Percentiles rank a stretch among this genome's conserved stretches.
These are phyloP conservation scores for Serendipita indica DNA, from an alignment of 768 basidiomycete genomes.

Conservation along the genomic window DNA sequence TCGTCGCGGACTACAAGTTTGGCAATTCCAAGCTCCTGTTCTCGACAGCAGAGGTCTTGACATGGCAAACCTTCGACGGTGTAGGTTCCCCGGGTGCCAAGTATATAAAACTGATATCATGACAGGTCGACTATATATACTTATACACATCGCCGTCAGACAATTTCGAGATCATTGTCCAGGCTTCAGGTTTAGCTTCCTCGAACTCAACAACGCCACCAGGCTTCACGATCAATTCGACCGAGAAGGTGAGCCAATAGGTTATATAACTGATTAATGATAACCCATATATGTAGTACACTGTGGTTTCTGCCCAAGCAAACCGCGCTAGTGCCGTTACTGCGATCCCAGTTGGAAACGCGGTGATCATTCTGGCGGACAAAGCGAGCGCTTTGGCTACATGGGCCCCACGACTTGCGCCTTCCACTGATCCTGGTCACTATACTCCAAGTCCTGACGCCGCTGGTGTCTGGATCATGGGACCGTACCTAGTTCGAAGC, in stretches of 20 bases:
- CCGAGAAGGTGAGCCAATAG: background rate
- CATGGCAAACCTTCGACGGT: conserved; percentile 16
- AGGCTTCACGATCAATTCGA: background rate
- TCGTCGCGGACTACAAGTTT: conserved; percentile 18
- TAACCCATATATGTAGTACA: too few species aligned
- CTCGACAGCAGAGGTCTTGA: conserved; percentile 12
- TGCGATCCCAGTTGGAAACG: conserved; percentile 10
- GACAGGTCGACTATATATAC: background rate
- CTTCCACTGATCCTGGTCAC: conserved; percentile 9
- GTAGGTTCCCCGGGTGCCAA: background rate
- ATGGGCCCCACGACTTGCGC: conserved; percentile 18
- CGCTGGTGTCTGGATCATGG: conserved; percentile 18
- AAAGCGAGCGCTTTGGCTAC: conserved; percentile 18
- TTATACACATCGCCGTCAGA: background rate
- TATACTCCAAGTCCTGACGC: conserved; percentile 17
- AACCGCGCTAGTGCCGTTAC: conserved; percentile 13
- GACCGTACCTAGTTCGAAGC: conserved; percentile 24
- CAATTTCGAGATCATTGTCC: background rate
- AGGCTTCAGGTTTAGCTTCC: background rate
- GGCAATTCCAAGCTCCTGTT: conserved; percentile 13
- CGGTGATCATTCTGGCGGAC: conserved; percentile 18
- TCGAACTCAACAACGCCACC: background rate
- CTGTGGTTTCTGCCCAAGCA: background rate
- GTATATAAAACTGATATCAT: background rate
- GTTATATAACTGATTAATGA: too few species aligned